phyloP scores from a whole-genome alignment of 495 filamentous ascomycete species.

The Tuber borchii region DNA sequence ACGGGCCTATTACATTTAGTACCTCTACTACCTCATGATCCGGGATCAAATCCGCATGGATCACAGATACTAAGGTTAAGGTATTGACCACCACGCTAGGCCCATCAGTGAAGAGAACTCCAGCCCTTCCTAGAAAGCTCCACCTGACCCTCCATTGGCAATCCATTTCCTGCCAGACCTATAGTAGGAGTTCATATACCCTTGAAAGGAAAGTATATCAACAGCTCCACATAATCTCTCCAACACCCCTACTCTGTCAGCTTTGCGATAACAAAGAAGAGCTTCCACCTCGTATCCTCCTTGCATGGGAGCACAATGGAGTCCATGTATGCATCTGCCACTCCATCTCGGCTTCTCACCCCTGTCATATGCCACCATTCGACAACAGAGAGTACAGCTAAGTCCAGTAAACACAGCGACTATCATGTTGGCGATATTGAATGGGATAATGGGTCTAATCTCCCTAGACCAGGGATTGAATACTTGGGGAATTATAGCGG shows the following conservation, averaged over 20 bases:
- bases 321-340: constrained; percentile 88
- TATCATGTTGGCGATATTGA: constrained; percentile 74
- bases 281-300: constrained; percentile 59
- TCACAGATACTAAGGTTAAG: no score
- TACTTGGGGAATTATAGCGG: constrained; percentile 77
- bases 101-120: constrained; percentile 78
- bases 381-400: constrained; percentile 66
- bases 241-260: constrained; percentile 88
- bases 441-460: constrained; percentile 61
- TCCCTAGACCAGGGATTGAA: constrained; percentile 61
- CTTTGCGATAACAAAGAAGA: constrained; percentile 90
- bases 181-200: constrained; percentile 47
- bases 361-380: constrained; percentile 70
- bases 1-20: constrained; percentile 51
- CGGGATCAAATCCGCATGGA: constrained; percentile 61
- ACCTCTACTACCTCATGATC: constrained; percentile 54
- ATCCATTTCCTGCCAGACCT: neutral
- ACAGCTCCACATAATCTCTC: constrained; percentile 82
- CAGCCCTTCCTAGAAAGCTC: constrained; percentile 64
- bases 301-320: constrained; percentile 68
- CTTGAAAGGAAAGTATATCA: constrained; percentile 91
- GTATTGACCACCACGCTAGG: constrained; percentile 86
- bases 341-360: constrained; percentile 72
- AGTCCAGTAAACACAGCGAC: constrained; percentile 82
- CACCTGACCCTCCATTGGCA: constrained; percentile 21